phyloP scores from a whole-genome alignment of 1,284 basidiomycete species.

The Cutaneotrichosporon mucoides region DNA sequence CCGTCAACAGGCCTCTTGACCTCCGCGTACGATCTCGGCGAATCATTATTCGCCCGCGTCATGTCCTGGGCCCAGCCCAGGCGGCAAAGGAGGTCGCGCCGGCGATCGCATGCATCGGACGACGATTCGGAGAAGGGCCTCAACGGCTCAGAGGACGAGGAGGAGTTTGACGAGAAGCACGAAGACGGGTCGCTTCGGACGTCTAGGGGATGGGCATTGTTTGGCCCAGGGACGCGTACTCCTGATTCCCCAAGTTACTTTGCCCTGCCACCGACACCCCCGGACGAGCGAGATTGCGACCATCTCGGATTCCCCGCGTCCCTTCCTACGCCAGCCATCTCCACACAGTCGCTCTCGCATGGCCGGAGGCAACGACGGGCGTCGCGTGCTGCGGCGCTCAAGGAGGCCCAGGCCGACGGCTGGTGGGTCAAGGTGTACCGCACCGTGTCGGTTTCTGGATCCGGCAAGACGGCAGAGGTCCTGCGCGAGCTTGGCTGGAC shows the following conservation, averaged over 20 bases:
- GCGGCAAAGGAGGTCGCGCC: slow-evolving; percentile 2
- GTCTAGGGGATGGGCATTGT: slow-evolving; percentile 33
- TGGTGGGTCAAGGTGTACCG: slow-evolving; percentile 24
- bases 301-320: slow-evolving; percentile 17
- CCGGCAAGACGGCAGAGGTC: slow-evolving; percentile 43
- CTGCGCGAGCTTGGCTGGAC: slow-evolving; percentile 47
- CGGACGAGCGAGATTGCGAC: slow-evolving; percentile 19
- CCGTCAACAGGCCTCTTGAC: slow-evolving; percentile 13
- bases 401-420: slow-evolving; percentile 11
- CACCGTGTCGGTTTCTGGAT: slow-evolving; percentile 17
- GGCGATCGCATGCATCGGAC: slow-evolving; percentile 22
- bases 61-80: slow-evolving; percentile 20
- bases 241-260: slow-evolving; percentile 30
- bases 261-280: slow-evolving; percentile 33
- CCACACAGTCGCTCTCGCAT: slow-evolving; percentile 36
- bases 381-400: slow-evolving; percentile 11
- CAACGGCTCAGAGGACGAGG: slow-evolving; percentile 31
- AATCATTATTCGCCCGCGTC: slow-evolving; percentile 25
- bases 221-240: slow-evolving; percentile 9
- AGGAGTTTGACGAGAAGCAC: slow-evolving; percentile 20
- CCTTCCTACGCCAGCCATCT: slow-evolving; percentile 48
- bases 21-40: slow-evolving; percentile 36
- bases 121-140: slow-evolving; percentile 45
- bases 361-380: slow-evolving; percentile 9
- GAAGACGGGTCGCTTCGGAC: slow-evolving; percentile 3